Evolutionary conservation across 768 basidiomycete genomes (phyloP).

Genomic region (Chiua virens): DNA sequence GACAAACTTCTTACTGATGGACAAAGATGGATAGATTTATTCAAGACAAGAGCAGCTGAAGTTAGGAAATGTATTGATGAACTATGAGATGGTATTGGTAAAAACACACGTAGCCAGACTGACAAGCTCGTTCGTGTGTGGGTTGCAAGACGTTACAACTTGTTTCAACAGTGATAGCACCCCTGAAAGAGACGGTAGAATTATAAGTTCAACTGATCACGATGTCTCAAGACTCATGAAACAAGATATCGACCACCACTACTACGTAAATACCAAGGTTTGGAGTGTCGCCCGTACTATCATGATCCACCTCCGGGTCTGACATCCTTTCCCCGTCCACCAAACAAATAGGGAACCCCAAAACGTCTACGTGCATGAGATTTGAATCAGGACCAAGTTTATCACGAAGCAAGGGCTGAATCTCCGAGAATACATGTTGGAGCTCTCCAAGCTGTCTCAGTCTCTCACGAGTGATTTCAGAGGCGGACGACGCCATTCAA

Average conservation of each 20-base stretch:
- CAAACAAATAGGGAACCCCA: neutral
- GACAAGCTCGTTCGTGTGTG: no score
- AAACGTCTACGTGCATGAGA: neutral
- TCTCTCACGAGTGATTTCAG: neutral
- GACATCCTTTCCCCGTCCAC: constrained; percentile 7
- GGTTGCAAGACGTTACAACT: no score
- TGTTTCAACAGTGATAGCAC: no score
- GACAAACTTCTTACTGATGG: constrained; percentile 57
- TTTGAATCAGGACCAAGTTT: neutral
- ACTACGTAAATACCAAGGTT: no score
- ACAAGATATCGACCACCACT: no score
- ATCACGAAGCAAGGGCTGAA: neutral
- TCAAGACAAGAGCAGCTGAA: constrained; percentile 46
- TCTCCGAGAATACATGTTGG: neutral
- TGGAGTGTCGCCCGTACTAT: no score
- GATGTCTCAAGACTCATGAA: no score
- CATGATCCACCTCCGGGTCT: no score
- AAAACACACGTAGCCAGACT: no score
- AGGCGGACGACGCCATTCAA: neutral
- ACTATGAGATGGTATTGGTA: constrained; percentile 16
- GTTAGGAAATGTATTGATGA: constrained; percentile 37
- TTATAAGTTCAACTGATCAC: no score
- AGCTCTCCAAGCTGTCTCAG: neutral
- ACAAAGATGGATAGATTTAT: constrained; percentile 46
- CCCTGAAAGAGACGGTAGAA: no score